Evolutionary conservation across 108 stramenopile genomes (phyloP), one percentile per base, ranked within the genome.

Genomic region (Stephanodiscus minutulus): DNA sequence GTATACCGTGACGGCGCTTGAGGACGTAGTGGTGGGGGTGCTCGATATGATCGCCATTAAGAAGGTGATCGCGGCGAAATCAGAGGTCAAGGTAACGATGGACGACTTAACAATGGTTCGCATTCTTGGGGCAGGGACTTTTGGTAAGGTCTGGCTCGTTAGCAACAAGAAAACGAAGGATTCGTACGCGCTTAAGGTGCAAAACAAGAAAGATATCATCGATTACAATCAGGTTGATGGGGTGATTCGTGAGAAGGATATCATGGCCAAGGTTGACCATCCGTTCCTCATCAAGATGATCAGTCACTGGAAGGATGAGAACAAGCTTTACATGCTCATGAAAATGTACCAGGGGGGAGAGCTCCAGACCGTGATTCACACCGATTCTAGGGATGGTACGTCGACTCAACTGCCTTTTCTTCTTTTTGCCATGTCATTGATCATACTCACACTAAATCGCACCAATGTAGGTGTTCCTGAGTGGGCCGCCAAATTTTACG

Each of bases 71-170:
- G 71, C 61, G 7, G 43, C 43, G 31, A 73, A 69, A 47, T 27
- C 33, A 3, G 37, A 74, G 44, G 27, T 39, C 22, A 66, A 68
- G n/a, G 71, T 85, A 15, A 68, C 65, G 11, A 59, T 85, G 76
- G 64, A 72, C 52, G 64, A 83, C 56, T 59, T 79, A 71, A 43
- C 82, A 58, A 79, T 85, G 86, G 43, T 86, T 75, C 72, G 75
- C 64, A 64, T 93, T 35, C 69, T 98, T 1, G 97, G 97, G 33
- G 91, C 91, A 17, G 97, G 97, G 33, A 95, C 95, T 7, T 98
- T 96, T 74, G 97, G 97, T n/a, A 92, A 94, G 58, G 97, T 98
- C 8, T 95, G 95, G 90, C 79, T 98, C 33, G 91, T 90, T 17
- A 89, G 89, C 55, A 66, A 58, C 43, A 77, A 84, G 76, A 54